Base-by-base conservation (phyloP, 2,329 filamentous ascomycete genomes). In the Epichloe coenophiala region DNA sequence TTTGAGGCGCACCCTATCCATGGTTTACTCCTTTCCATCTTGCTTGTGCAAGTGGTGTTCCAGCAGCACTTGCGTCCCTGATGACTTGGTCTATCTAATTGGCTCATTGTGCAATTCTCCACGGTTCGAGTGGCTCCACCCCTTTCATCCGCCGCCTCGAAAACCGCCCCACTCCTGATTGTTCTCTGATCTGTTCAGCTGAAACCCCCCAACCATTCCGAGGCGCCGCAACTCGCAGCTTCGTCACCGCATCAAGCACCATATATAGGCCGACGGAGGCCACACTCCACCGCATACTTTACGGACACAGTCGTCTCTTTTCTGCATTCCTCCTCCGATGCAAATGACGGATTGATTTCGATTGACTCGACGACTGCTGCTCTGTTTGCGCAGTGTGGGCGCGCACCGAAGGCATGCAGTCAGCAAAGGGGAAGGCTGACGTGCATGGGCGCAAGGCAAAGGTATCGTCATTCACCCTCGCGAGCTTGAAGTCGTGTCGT, bases 401-500 rank as follows among this genome's bases (percentile, higher is more conserved):
- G 60, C 54, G 51, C 56, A 57, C 50, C 50, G 60, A 66, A 69
- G 70, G 69, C 59, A 76, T 76, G 76, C 73, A 75, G 65, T 61
- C 72, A 63, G 69, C 68, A 65, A 78, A 73, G 68, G 73, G 69
- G 60, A 78, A 75, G 65, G 71, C 74, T 64, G 78, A 81, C 63
- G 68, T 70, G 63, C 74, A 75, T 63, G 76, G 74, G 67, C 75
- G 78, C 62, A 81, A 80, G 72, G 76, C 76, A 61, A 82, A 82
- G 76, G 78, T 71, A 56, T 48, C 19, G 9, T 35, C 23, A 9
- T 35, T n/a, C 6, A 9, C 27, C 27, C 19, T 7, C 31, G 31
- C 31, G 31, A 31, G 31, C 31, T 31, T 31, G 8, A 31, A 31
- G 9, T 2, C 3, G 9, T 31, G 31, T 31, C 9, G 31, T 31